These are phyloP conservation scores for Clarireedia paspali DNA, from an alignment of 2,329 filamentous ascomycete genomes.

Conservation along the genomic window DNA sequence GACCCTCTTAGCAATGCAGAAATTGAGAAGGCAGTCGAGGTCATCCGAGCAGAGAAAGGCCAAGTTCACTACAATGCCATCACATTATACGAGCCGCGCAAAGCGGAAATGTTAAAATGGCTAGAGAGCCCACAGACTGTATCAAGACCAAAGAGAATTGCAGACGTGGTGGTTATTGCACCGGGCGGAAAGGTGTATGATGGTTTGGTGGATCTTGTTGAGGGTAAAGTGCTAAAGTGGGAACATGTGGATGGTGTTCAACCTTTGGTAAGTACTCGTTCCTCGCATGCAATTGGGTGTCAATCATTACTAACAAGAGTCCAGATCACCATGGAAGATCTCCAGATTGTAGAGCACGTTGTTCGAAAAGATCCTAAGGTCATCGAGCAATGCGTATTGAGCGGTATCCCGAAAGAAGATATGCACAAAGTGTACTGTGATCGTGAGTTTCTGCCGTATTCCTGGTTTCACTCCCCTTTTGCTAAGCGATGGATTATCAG, in stretches of 20 bases:
- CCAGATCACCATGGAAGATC: conserved; percentile 84
- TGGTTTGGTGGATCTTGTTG: conserved; percentile 66
- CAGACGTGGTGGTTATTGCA: conserved; percentile 77
- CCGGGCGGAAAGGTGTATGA: conserved; percentile 75
- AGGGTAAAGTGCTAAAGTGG: conserved; percentile 64
- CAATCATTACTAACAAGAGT: conserved; percentile 11
- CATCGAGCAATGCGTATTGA: conserved; percentile 80
- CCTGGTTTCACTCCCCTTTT: not conserved
- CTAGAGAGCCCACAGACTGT: conserved; percentile 54
- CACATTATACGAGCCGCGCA: conserved; percentile 76
- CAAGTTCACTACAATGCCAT: conserved; percentile 81
- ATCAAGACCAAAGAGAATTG: conserved; percentile 60
- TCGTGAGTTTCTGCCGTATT: conserved; percentile 41
- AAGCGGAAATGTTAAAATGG: conserved; percentile 77
- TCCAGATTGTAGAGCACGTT: conserved; percentile 70
- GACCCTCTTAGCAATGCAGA: conserved; percentile 68
- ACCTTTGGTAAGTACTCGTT: conserved; percentile 53
- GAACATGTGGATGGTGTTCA: conserved; percentile 68
- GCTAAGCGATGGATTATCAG: conserved; percentile 31
- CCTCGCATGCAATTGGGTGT: not conserved
- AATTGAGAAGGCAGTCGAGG: conserved; percentile 62
- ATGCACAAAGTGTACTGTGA: conserved; percentile 98
- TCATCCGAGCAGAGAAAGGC: conserved; percentile 62
- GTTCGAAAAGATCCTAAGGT: conserved; percentile 74
- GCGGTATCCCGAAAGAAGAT: conserved; percentile 71